These are phyloP conservation scores for Leccinum variabile DNA, from an alignment of 1,284 basidiomycete species.

Conservation along the genomic window DNA sequence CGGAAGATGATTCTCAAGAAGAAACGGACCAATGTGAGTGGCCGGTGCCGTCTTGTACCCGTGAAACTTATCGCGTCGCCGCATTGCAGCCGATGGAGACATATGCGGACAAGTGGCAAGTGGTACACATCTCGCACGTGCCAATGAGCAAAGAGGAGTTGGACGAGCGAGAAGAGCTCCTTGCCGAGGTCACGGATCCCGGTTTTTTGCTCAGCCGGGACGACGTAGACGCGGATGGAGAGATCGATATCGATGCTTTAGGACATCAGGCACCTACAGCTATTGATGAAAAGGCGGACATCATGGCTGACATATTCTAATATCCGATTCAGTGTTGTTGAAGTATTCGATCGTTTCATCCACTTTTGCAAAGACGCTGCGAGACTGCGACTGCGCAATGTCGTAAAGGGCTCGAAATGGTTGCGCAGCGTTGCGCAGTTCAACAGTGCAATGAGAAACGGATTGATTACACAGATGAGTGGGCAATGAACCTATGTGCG, in stretches of 20 bases:
- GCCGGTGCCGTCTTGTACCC: neutral
- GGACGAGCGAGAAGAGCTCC: conserved; percentile 51
- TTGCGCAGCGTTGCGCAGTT: neutral
- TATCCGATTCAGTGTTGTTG: neutral
- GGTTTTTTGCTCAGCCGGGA: conserved; percentile 42
- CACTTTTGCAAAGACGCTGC: neutral
- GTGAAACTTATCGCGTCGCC: conserved; percentile 5
- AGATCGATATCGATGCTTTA: conserved; percentile 40
- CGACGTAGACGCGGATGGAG: conserved; percentile 48
- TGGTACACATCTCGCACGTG: conserved; percentile 61
- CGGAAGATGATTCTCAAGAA: conserved; percentile 86
- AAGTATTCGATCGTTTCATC: neutral
- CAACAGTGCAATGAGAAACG: neutral
- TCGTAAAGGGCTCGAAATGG: neutral
- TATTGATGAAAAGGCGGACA: conserved; percentile 33
- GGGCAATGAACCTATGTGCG: neutral
- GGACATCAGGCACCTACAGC: conserved; percentile 48
- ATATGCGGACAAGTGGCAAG: conserved; percentile 77
- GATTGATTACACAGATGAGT: neutral
- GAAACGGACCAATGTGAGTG: conserved; percentile 72
- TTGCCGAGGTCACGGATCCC: conserved; percentile 57
- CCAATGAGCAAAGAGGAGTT: conserved; percentile 53
- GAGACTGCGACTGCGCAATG: neutral
- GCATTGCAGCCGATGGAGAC: conserved; percentile 53
- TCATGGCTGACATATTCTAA: conserved; percentile 36